Evolutionary conservation across 2,329 filamentous ascomycete species (phyloP).

Genomic region (Cryoendolithus antarcticus): DNA sequence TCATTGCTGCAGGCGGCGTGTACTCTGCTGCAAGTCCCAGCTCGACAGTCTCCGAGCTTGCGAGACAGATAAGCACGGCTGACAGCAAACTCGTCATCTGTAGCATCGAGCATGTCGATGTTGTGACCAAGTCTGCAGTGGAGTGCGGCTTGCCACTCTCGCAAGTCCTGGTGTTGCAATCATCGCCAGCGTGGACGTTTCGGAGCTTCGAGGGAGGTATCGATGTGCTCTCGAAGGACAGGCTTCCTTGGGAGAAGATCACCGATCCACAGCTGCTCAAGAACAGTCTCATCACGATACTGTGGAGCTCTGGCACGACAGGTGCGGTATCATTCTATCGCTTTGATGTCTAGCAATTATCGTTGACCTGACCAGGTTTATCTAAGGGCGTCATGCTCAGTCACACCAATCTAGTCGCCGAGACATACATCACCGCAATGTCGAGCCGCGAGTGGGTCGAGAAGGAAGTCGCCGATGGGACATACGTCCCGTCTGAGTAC

Average conservation of each 20-base stretch:
- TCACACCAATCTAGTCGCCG: slow-evolving; percentile 71
- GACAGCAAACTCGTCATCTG: slow-evolving; percentile 32
- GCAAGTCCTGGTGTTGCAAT: slow-evolving; percentile 39
- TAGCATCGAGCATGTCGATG: slow-evolving; percentile 37
- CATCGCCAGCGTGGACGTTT: slow-evolving; percentile 27
- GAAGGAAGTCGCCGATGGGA: slow-evolving; percentile 12
- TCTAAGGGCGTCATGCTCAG: slow-evolving; percentile 86
- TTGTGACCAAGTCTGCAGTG: slow-evolving; percentile 38
- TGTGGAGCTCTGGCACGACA: slow-evolving; percentile 38
- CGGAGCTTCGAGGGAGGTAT: slow-evolving; percentile 22
- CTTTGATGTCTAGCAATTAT: too few species aligned
- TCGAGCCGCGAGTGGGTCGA: slow-evolving; percentile 14
- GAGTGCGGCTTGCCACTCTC: slow-evolving; percentile 33
- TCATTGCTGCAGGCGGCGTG: slow-evolving; percentile 47
- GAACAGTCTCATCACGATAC: slow-evolving; percentile 31
- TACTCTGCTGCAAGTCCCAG: slow-evolving; percentile 44
- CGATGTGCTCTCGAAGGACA: slow-evolving; percentile 21
- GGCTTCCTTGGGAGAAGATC: slow-evolving; percentile 42
- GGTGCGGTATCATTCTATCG: too few species aligned
- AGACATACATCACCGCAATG: slow-evolving; percentile 30
- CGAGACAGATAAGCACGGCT: slow-evolving; percentile 34
- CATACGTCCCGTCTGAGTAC: slow-evolving; percentile 13
- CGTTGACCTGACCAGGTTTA: too few species aligned
- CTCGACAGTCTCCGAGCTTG: slow-evolving; percentile 40
- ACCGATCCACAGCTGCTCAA: slow-evolving; percentile 38